Base-by-base conservation (phyloP, 2,329 filamentous ascomycete species). In the Hypoxylon sp. region DNA sequence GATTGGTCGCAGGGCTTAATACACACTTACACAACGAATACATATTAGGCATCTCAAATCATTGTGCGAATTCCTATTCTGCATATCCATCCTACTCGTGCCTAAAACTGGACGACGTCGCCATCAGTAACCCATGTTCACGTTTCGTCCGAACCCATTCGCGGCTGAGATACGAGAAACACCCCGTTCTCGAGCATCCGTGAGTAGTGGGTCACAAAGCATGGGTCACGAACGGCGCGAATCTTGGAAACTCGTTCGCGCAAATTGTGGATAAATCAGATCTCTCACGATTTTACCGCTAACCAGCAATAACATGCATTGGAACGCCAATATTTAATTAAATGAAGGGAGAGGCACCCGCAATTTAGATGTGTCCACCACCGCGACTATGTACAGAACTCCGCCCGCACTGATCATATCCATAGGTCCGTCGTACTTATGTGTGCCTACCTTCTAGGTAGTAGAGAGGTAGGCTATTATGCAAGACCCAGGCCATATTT, bases 241-340 rank as follows among this genome's bases (percentile, higher is more conserved):
- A 70, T 63, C 63, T 59, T 63, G 64, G 59, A 70, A 67, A 61
- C 55, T 52, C 22, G 29, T 59, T 61, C 50, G 47, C 31, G 19
- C 59, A 39, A 61, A 62, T 39, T 66, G 53, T 67, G 64, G 67
- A 58, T 69, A 66, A 67, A 50, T 62, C 58, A 10, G 66, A 67
- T 66, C 59, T 63, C 53, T 52, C 22, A 51, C 26, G 47, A 51
- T 60, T 60, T 39, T 24, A 60, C 47, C 46, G 29, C 46, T 51
- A 52, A 51, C 37, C 57, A 60, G 57, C 57, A 22, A 52, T 51
- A 50, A 3, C 19, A 14, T 52, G 22, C 26, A 37, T 60, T 51
- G 35, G 46, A 44, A 60, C 47, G 57, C 57, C 57, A 60, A 60
- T 51, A 60, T 51, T 51, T 60, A 24, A 60, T 44, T 52, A 60